phyloP scores from a whole-genome alignment of 2,329 filamentous ascomycete genomes.

The Arthrobotrys pseudoclavata region DNA sequence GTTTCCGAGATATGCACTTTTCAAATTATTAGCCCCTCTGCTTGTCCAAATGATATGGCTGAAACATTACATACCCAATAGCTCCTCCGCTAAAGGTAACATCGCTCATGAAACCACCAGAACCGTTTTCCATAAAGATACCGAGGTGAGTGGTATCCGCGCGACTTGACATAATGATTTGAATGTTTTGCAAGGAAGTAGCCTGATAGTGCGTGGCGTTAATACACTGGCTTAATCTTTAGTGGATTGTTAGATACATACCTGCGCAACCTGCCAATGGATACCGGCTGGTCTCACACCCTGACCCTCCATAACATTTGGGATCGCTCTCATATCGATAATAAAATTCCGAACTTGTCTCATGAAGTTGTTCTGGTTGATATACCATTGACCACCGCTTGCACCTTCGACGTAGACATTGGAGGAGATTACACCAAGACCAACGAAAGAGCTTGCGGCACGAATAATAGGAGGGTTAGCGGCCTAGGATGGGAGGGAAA shows the following conservation, averaged over 20 bases:
- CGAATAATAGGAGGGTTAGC: conserved; percentile 71
- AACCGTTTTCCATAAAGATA: conserved; percentile 75
- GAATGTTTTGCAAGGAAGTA: conserved; percentile 73
- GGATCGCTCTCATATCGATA: conserved; percentile 79
- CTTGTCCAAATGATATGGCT: neutral
- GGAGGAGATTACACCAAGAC: conserved; percentile 89
- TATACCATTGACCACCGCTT: conserved; percentile 70
- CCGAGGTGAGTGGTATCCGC: conserved; percentile 67
- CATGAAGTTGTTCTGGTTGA: conserved; percentile 87
- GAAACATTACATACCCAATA: conserved; percentile 69
- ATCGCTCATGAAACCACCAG: conserved; percentile 85
- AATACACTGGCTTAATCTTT: neutral
- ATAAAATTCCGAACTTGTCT: conserved; percentile 85
- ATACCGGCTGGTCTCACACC: conserved; percentile 67
- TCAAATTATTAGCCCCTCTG: neutral
- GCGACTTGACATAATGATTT: conserved; percentile 67
- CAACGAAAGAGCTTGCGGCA: conserved; percentile 78
- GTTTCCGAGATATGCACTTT: conserved; percentile 71
- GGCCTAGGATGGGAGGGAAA: conserved; percentile 4
- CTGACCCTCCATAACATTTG: conserved; percentile 64
- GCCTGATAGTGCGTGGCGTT: conserved; percentile 68
- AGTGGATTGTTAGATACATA: neutral
- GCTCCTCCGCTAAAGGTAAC: conserved; percentile 85
- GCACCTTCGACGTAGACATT: conserved; percentile 79
- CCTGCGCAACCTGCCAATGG: conserved; percentile 76